phyloP scores from a whole-genome alignment of 192 early-diverging fungal genomes.

The Backusella mclennaniae region DNA sequence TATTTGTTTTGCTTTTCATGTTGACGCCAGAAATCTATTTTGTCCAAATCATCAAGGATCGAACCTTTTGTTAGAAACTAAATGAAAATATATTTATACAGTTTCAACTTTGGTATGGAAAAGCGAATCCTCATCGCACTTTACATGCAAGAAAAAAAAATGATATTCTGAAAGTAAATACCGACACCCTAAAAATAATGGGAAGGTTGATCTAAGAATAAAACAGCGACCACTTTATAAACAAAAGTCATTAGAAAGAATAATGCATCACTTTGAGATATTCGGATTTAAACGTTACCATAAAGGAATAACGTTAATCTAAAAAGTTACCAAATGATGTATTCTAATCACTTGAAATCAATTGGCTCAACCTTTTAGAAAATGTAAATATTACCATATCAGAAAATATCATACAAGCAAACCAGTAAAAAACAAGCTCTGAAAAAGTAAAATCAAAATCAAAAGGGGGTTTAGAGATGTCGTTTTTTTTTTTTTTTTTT shows the following conservation, averaged over 20 bases:
- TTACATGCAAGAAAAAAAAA: no score
- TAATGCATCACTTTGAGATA: no score
- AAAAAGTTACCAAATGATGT: not conserved
- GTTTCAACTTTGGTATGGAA: no score
- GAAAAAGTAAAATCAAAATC: not conserved
- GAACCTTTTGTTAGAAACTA: not conserved
- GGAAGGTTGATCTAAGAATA: no score
- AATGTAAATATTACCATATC: not conserved
- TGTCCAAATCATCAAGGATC: not conserved
- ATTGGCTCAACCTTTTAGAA: not conserved
- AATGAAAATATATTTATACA: not conserved
- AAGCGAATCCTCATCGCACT: no score
- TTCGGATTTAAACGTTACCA: not conserved
- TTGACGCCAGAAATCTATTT: not conserved
- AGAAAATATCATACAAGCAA: not conserved
- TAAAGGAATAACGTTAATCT: no score
- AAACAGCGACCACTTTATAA: no score
- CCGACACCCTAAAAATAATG: no score
- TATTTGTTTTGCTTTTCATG: not conserved
- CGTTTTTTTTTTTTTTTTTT: not conserved
- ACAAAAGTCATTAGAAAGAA: no score
- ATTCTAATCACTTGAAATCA: not conserved
- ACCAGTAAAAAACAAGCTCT: not conserved
- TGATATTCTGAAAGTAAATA: no score
- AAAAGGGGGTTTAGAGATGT: not conserved